Evolutionary conservation across 2,329 filamentous ascomycete genomes (phyloP).

Genomic region (Colletotrichum kahawae): DNA sequence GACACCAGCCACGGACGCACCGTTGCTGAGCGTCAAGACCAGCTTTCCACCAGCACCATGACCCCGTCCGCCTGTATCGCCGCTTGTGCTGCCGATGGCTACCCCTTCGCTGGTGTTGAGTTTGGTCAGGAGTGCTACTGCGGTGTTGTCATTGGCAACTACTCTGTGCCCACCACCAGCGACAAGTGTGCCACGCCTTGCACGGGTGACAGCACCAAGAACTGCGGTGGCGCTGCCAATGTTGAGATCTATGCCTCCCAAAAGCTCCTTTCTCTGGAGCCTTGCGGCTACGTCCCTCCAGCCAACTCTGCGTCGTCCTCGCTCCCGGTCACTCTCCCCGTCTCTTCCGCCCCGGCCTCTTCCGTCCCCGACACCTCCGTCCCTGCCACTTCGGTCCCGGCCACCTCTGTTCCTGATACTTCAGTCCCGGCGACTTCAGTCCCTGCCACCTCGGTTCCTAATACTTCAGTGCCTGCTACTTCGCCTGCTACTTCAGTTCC

Average conservation of each 20-base stretch:
- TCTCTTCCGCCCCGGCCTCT: neutral
- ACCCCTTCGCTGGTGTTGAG: slow-evolving; percentile 54
- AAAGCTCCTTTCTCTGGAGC: slow-evolving; percentile 54
- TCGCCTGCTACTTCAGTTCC: neutral
- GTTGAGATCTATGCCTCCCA: slow-evolving; percentile 53
- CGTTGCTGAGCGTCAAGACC: slow-evolving; percentile 47
- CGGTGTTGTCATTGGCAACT: slow-evolving; percentile 57
- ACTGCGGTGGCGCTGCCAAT: slow-evolving; percentile 47
- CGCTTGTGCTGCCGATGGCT: slow-evolving; percentile 48
- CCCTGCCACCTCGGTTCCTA: slow-evolving; percentile 3
- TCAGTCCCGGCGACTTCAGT: neutral
- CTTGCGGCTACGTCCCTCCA: slow-evolving; percentile 46
- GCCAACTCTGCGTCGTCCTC: slow-evolving; percentile 21
- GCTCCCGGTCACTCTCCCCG: slow-evolving; percentile 24
- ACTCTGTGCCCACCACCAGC: slow-evolving; percentile 38
- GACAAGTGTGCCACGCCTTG: slow-evolving; percentile 56
- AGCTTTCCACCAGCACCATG: slow-evolving; percentile 38
- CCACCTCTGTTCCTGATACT: neutral
- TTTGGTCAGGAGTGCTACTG: slow-evolving; percentile 52
- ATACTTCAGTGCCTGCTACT: slow-evolving; percentile 12
- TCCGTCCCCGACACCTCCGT: neutral
- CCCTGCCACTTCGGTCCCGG: neutral
- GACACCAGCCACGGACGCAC: slow-evolving; percentile 45
- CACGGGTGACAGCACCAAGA: slow-evolving; percentile 47
- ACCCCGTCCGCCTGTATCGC: slow-evolving; percentile 48